Base-by-base conservation (phyloP, 768 basidiomycete genomes). In the Podaxis pistillaris region DNA sequence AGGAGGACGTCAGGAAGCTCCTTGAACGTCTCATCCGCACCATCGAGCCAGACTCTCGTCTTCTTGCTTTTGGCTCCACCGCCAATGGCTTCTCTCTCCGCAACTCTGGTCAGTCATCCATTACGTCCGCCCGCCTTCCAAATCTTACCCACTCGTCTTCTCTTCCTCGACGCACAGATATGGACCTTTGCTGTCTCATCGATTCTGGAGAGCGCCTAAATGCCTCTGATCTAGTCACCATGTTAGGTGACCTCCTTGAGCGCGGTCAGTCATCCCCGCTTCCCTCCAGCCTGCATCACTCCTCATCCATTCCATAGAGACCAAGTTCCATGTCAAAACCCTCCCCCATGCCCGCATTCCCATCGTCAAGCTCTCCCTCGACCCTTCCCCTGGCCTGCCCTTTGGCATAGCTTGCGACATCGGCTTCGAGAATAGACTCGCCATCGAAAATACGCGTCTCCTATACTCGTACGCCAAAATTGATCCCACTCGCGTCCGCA, bases 181-280 rank as follows among this genome's bases (percentile, higher is more conserved):
- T 99, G 96, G 96, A 99, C 77, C 79, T 99, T 37, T 98, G 96
- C 73, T 98, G 95, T 75, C 83, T 99, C 72, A 93, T 97, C 73
- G 93, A 96, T 74, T 90, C 92, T 8, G 84, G 88, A 62, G 88
- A 88, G 75, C 91, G 80, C 63, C 86, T 85, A 66, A 83, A 89
- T 37, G 89, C 96, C 12, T 82, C 90, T 46, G 93, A 98, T 82
- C 86, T 98, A 49, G 96, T 99, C 67, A 93, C 90, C 65, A 90
- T 93, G 86, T 85, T 98, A 50, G 95, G 94, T 50, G 91, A 95
- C 75, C 81, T 98, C 62, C 86, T 98, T 24, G 93, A 96, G 79
- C 86, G 93, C 74, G 94, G 96, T 96, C 69, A 64, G 87, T 82
- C 56, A 58, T 33, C 50, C 57, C 19, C 66, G 44, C 30, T 60